These are phyloP conservation scores for Apiosordaria backusii DNA, from an alignment of 495 filamentous ascomycete species.

Conservation along the genomic window DNA sequence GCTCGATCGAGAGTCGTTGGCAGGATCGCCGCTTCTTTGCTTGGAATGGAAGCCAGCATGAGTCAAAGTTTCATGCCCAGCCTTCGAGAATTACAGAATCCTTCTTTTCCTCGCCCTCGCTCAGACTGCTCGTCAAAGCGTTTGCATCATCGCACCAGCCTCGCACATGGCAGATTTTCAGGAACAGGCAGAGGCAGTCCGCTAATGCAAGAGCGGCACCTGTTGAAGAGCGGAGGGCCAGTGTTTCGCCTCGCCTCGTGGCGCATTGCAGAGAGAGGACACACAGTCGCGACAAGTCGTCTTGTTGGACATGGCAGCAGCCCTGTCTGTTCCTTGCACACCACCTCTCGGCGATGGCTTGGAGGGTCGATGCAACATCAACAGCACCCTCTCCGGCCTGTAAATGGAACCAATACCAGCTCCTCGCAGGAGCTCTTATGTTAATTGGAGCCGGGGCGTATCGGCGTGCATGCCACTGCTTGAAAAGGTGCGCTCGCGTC, in stretches of 20 bases:
- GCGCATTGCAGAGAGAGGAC: not conserved
- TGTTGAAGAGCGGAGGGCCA: conserved; percentile 8
- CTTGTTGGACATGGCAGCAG: not conserved
- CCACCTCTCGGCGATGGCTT: not conserved
- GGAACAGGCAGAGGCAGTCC: conserved; percentile 23
- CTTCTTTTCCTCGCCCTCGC: not conserved
- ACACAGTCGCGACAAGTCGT: too few relatives aligned
- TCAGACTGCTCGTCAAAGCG: conserved; percentile 11
- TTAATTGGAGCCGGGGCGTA: conserved; percentile 27
- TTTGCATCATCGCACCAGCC: conserved; percentile 2
- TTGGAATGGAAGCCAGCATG: not conserved
- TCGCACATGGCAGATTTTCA: conserved; percentile 25
- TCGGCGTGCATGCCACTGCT: conserved; percentile 18
- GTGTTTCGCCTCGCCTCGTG: conserved; percentile 16
- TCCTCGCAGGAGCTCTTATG: conserved; percentile 20
- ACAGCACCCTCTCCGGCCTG: not conserved
- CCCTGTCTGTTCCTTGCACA: not conserved
- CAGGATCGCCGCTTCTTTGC: not conserved
- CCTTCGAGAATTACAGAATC: conserved; percentile 19
- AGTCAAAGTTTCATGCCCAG: conserved; percentile 4
- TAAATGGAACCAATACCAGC: not conserved
- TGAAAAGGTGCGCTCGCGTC: not conserved
- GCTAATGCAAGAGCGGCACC: conserved; percentile 32
- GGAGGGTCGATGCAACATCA: conserved; percentile 13
- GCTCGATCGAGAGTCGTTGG: not conserved